Conservation (phyloP, 495 filamentous ascomycete species). For the Neurospora sp. region DNA sequence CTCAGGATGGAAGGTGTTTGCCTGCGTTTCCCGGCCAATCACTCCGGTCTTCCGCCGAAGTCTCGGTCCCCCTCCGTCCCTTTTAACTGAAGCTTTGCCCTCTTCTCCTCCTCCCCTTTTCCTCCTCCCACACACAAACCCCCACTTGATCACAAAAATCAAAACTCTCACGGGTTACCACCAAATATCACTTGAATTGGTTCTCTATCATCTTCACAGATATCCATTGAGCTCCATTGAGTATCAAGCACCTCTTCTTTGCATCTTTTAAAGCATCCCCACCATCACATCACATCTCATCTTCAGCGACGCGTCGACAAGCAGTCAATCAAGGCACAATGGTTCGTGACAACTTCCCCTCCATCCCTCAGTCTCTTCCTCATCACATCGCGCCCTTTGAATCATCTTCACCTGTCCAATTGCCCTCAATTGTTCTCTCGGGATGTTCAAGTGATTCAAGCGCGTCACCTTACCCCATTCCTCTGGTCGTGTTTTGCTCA, state of each 20-base stretch:
- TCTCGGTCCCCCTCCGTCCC: neutral
- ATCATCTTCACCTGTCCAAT: neutral
- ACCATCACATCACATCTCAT: neutral
- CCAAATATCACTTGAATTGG: neutral
- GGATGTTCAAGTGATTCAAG: neutral
- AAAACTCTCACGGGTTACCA: neutral
- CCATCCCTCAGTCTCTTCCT: neutral
- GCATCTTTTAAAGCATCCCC: neutral
- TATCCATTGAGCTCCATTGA: neutral
- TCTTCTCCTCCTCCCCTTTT: neutral
- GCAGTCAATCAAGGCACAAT: neutral
- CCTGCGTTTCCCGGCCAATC: neutral
- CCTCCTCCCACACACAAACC: neutral
- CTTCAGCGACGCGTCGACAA: neutral
- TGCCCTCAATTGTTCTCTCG: neutral
- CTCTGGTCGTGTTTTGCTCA: neutral
- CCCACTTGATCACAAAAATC: neutral
- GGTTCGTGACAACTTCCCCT: neutral
- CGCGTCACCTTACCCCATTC: neutral
- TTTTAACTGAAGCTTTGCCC: neutral
- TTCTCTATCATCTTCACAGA: neutral
- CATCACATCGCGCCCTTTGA: neutral
- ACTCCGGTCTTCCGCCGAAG: neutral
- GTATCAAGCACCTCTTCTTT: neutral
- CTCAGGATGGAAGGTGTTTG: neutral